Percentiles rank a stretch among this genome's conserved stretches.
Conservation (phyloP, 768 basidiomycete species). For the Mycena maculata region DNA sequence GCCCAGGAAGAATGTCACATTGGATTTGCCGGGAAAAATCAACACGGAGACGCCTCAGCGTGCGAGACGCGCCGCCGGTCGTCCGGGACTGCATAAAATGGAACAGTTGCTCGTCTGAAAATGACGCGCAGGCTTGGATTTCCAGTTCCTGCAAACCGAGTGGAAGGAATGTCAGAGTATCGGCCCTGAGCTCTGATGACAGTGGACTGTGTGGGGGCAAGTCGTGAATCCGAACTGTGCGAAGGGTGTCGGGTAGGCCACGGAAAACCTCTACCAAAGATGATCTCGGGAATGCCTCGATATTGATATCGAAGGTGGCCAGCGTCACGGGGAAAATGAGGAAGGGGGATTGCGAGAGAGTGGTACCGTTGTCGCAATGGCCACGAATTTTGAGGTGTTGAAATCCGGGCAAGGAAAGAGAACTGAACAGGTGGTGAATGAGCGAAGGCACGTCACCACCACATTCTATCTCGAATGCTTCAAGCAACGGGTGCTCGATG, state of each 20-base stretch:
- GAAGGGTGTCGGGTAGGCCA: neutral
- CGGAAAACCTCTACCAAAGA: neutral
- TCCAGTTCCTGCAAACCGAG: slow-evolving; percentile 5
- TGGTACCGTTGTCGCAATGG: neutral
- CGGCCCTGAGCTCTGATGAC: neutral
- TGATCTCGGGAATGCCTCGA: neutral
- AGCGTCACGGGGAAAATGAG: neutral
- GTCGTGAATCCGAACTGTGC: neutral
- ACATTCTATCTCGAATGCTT: neutral
- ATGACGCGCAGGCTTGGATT: neutral
- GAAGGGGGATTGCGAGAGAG: neutral
- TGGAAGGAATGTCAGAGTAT: neutral
- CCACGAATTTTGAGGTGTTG: neutral
- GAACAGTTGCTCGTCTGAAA: slow-evolving; percentile 8
- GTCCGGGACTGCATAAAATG: neutral
- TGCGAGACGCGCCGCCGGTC: neutral
- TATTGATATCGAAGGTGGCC: neutral
- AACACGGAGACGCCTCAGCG: neutral
- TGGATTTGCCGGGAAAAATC: neutral
- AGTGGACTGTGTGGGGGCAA: neutral
- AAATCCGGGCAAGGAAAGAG: slow-evolving; percentile 1
- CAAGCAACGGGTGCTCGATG: neutral
- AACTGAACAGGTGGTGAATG: neutral
- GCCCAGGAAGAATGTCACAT: neutral
- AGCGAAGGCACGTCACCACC: neutral